Evolutionary conservation across 2,329 filamentous ascomycete species (phyloP), one percentile per base, ranked within the genome.

Genomic region (Aspergillus luchuensis): DNA sequence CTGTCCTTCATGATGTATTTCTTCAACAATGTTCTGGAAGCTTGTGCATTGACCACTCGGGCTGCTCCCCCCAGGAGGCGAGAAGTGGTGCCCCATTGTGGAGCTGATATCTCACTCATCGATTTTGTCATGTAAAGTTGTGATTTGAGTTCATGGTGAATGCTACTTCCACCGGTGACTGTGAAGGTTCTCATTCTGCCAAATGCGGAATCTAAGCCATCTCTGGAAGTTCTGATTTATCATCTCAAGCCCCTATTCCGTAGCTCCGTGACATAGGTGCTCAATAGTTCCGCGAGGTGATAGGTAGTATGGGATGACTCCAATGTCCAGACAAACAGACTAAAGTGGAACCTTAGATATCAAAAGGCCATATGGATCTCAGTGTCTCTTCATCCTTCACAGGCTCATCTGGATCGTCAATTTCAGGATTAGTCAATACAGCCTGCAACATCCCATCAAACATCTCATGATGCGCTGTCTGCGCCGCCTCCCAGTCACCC

Each of bases 281-380:
- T 36, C 1, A 36, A 36, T 36, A 13, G 33, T 36, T 11, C 11
- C 25, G 30, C 8, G 30, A 11, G 10, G 10, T 36, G 5, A 36
- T 23, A 11, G 13, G 13, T 15, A 7, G 4, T 45, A 4, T 23
- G 6, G 10, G n/a, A 45, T 15, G 17, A 10, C 19, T 7, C 19
- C 10, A 15, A 13, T 30, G 10, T 30, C 3, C 28, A 30, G 10
- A 11, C 28, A 30, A 11, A 30, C 1, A 5, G 28, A 30, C 10
- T 23, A 0, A 23, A 13, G 19, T 6, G 19, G 19, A 19, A 6
- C 23, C 33, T 15, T 4, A 23, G 0, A 59, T 55, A 58, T 76
- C 71, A 65, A 74, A 77, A 41, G 74, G 75, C 74, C 72, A 77
- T 33, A 76, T 74, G 48, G 70, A 69, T 64, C 69, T 68, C 11